A percentile compares a stretch with the other conserved stretches of the same genome.
Conservation (phyloP, 306 rosid species). For the Cicer judaicum region DNA sequence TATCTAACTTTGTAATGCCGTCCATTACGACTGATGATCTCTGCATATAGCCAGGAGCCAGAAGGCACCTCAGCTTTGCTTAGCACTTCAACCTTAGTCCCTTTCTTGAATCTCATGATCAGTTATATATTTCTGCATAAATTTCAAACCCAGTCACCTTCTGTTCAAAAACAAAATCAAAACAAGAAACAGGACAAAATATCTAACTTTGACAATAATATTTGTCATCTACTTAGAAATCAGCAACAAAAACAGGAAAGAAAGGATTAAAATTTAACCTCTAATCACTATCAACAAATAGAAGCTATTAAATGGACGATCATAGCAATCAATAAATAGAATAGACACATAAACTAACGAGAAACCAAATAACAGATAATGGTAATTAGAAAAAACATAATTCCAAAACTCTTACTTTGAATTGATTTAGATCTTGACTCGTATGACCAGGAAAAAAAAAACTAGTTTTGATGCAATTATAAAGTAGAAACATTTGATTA, state of each 20-base stretch:
- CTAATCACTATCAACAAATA: conserved; percentile 16
- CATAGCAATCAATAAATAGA: conserved; percentile 36
- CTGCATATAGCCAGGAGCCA: conserved; percentile 86
- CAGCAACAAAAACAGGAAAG: conserved; percentile 1
- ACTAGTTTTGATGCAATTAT: conserved; percentile 27
- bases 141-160: conserved; percentile 45
- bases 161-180: conserved; percentile 38
- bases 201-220: neutral
- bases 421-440: conserved; percentile 50
- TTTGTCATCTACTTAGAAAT: neutral
- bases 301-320: conserved; percentile 25
- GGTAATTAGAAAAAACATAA: conserved; percentile 7
- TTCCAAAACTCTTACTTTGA: conserved; percentile 30
- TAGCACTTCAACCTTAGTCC: conserved; percentile 82
- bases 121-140: conserved; percentile 16
- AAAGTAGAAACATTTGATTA: conserved; percentile 31
- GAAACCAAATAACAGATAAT: conserved; percentile 31
- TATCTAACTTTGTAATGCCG: conserved; percentile 73
- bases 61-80: conserved; percentile 77
- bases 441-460: conserved; percentile 30
- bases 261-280: conserved; percentile 5
- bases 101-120: conserved; percentile 83
- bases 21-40: conserved; percentile 76
- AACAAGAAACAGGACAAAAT: conserved; percentile 39
- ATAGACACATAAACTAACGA: conserved; percentile 30